These are phyloP conservation scores for Cadophora luteo-olivacea DNA, from an alignment of 2,329 filamentous ascomycete genomes.

Conservation along the genomic window DNA sequence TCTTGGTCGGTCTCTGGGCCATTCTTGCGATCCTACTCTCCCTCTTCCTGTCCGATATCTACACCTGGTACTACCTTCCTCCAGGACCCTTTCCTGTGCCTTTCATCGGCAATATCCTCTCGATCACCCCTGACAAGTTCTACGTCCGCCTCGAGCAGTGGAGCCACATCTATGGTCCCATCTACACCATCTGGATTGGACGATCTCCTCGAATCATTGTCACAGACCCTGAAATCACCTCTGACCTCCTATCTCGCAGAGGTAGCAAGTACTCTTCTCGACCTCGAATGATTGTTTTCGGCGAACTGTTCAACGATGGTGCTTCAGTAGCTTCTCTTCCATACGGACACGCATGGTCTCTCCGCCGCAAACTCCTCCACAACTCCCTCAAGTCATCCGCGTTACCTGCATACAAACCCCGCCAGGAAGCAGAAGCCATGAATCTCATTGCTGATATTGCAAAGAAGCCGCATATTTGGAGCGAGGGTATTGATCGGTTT, in stretches of 20 bases:
- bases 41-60: constrained; percentile 10
- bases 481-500: constrained; percentile 15
- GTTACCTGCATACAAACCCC: constrained; percentile 11
- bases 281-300: constrained; percentile 12
- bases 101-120: constrained; percentile 18
- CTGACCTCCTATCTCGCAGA: constrained; percentile 7
- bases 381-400: constrained; percentile 16
- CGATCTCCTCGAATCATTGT: constrained; percentile 11
- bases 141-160: constrained; percentile 13
- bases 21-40: neutral
- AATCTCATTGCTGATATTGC: neutral
- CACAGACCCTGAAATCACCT: constrained; percentile 12
- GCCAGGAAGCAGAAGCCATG: constrained; percentile 18
- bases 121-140: constrained; percentile 11
- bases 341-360: constrained; percentile 17
- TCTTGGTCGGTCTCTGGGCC: neutral
- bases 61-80: constrained; percentile 17
- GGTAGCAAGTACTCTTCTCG: constrained; percentile 21
- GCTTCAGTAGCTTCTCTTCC: neutral
- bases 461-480: neutral
- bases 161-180: constrained; percentile 15
- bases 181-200: constrained; percentile 17
- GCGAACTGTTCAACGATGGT: neutral
- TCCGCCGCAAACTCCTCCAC: constrained; percentile 16
- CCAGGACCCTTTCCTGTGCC: constrained; percentile 15